These are phyloP conservation scores for Dactylellina haptotyla DNA, from an alignment of 2,329 filamentous ascomycete genomes.

Conservation along the genomic window DNA sequence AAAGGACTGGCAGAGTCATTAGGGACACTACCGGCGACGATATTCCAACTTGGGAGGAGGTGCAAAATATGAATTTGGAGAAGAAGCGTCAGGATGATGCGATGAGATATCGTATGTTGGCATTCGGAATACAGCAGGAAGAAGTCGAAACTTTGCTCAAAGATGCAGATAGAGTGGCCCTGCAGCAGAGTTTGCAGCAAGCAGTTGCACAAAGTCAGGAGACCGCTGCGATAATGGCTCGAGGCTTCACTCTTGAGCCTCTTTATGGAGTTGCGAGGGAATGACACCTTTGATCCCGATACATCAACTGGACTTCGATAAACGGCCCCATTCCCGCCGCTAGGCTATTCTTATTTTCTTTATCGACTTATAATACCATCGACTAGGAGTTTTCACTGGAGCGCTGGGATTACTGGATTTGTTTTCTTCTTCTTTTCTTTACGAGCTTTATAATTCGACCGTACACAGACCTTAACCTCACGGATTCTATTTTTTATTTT, in stretches of 20 bases:
- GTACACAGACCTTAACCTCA: slow-evolving; percentile 9
- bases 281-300: slow-evolving; percentile 2
- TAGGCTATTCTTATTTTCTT: slow-evolving; percentile 15
- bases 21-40: slow-evolving; percentile 51
- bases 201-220: slow-evolving; percentile 28
- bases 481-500: slow-evolving; percentile 11
- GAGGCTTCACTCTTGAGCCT: slow-evolving; percentile 29
- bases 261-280: slow-evolving; percentile 27
- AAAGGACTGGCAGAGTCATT: slow-evolving; percentile 21
- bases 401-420: neutral
- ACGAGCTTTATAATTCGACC: neutral
- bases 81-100: slow-evolving; percentile 19
- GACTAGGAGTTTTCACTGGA: slow-evolving; percentile 41
- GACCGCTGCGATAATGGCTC: slow-evolving; percentile 11
- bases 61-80: slow-evolving; percentile 42
- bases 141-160: slow-evolving; percentile 45
- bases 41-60: slow-evolving; percentile 52
- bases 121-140: slow-evolving; percentile 25
- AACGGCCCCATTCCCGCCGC: neutral
- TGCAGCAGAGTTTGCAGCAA: slow-evolving; percentile 38
- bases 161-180: slow-evolving; percentile 26
- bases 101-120: slow-evolving; percentile 21
- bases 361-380: slow-evolving; percentile 28
- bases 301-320: neutral
- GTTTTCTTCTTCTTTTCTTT: neutral